These are phyloP conservation scores for Microbotryomycetes sp. DNA, from an alignment of 1,284 basidiomycete genomes.

Conservation along the genomic window DNA sequence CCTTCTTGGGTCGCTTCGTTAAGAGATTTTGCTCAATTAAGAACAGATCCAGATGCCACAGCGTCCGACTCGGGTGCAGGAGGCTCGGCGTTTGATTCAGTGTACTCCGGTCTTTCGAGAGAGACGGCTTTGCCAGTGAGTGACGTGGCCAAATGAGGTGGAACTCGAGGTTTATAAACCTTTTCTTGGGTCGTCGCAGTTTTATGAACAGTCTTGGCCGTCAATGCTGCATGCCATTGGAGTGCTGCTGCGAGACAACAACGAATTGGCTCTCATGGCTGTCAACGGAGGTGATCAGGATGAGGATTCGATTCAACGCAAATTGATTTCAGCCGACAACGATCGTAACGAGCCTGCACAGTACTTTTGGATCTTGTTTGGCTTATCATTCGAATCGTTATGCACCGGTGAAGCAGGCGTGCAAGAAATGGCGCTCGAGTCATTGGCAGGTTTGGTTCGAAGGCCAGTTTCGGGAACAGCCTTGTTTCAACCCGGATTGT, in stretches of 20 bases:
- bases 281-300: slow-evolving; percentile 65
- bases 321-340: slow-evolving; percentile 23
- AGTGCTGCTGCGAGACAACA: slow-evolving; percentile 64
- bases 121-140: slow-evolving; percentile 82
- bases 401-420: slow-evolving; percentile 46
- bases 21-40: slow-evolving; percentile 84
- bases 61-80: slow-evolving; percentile 50
- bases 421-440: slow-evolving; percentile 60
- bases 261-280: slow-evolving; percentile 64
- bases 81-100: slow-evolving; percentile 56
- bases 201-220: slow-evolving; percentile 77
- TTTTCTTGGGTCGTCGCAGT: slow-evolving; percentile 53
- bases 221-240: slow-evolving; percentile 82
- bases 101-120: slow-evolving; percentile 77
- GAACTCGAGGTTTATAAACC: no score
- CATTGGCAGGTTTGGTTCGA: slow-evolving; percentile 69
- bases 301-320: no score
- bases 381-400: slow-evolving; percentile 84
- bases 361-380: slow-evolving; percentile 85
- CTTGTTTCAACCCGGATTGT: slow-evolving; percentile 69
- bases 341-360: slow-evolving; percentile 56
- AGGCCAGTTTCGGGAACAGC: slow-evolving; percentile 74
- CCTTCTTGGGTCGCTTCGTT: slow-evolving; percentile 83
- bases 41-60: slow-evolving; percentile 77
- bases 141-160: no score